Percentiles rank a stretch among this genome's conserved stretches.
Conservation (phyloP, 2,329 filamentous ascomycete genomes). For the Ceratocystis huliohia region DNA sequence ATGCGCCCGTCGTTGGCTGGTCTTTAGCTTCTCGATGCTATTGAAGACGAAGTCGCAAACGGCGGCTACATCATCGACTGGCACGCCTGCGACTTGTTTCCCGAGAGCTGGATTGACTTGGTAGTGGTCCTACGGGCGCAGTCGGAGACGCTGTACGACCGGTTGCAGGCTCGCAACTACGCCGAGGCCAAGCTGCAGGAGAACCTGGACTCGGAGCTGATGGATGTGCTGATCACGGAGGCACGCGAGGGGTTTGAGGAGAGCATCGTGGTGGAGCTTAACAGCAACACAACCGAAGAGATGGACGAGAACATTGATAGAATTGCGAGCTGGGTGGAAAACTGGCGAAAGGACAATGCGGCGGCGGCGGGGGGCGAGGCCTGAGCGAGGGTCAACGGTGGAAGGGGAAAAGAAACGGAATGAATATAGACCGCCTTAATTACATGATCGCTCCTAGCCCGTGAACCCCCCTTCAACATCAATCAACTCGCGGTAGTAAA, state of each 20-base stretch:
- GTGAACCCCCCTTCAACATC: too few relatives aligned
- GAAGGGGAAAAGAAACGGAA: not conserved
- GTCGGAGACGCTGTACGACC: conserved; percentile 70
- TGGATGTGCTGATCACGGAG: conserved; percentile 86
- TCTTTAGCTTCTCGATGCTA: conserved; percentile 63
- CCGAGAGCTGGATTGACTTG: conserved; percentile 84
- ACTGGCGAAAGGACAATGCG: conserved; percentile 13
- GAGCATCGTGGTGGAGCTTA: conserved; percentile 78
- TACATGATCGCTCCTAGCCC: too few relatives aligned
- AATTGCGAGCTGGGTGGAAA: conserved; percentile 56
- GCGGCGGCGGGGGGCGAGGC: not conserved
- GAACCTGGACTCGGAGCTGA: conserved; percentile 94
- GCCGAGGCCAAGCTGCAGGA: conserved; percentile 80
- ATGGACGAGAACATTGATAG: conserved; percentile 81
- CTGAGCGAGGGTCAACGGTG: too few relatives aligned
- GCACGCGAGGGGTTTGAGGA: conserved; percentile 75
- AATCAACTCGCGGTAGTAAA: too few relatives aligned
- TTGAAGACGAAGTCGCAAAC: conserved; percentile 65
- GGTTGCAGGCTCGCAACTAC: conserved; percentile 69
- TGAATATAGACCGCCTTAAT: too few relatives aligned
- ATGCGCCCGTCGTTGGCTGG: not conserved
- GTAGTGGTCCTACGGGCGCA: conserved; percentile 82
- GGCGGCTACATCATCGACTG: conserved; percentile 91
- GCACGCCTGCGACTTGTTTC: conserved; percentile 95
- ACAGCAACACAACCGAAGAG: conserved; percentile 68